Base-by-base conservation (phyloP, 192 early-diverging fungal species). In the Coemansia sp. region DNA sequence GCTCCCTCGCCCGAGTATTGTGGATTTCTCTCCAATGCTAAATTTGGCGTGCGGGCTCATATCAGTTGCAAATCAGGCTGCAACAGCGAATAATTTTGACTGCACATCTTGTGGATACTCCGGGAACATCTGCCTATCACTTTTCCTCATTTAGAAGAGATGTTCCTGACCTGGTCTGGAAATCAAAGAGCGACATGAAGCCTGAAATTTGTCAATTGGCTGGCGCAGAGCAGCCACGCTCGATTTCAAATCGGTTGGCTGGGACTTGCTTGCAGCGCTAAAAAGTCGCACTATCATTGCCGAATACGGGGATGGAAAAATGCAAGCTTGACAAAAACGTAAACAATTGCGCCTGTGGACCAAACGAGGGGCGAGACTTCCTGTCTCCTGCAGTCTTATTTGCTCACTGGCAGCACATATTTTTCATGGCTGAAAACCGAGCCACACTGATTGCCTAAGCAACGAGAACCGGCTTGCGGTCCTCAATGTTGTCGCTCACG, bases 231-330 rank as follows among this genome's bases (percentile, higher is more conserved):
- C 23, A 20, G 10, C 22, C 22, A 15, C 10, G 51, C 51, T 26
- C 51, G 51, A 53, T 53, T 25, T 53, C 25, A 25, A 53, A 53
- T 53, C 51, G 51, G 51, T 53, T 53, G 51, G 51, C 51, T 53
- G 51, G 0, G 8, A 52, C 3, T 5, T 14, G 12, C 23, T 22
- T 11, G 50, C 21, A 22, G 50, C 50, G 3, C n/a, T n/a, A n/a
- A n/a, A n/a, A n/a, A n/a, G n/a, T n/a, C n/a, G n/a, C n/a, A n/a
- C 50, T 52, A 52, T 25, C 21, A 23, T 26, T 26, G 25, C 25
- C 25, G 2, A 52, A 52, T 52, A 49, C 19, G 19, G 15, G 17
- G 19, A 8, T 12, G 17, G 19, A 21, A 49, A 21, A 17, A 49
- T 8, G 20, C n/a, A 49, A 49, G 8, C 15, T 12, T 9, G 10